Conservation (phyloP, 345 rosid genomes). For the Populus davidiana region DNA sequence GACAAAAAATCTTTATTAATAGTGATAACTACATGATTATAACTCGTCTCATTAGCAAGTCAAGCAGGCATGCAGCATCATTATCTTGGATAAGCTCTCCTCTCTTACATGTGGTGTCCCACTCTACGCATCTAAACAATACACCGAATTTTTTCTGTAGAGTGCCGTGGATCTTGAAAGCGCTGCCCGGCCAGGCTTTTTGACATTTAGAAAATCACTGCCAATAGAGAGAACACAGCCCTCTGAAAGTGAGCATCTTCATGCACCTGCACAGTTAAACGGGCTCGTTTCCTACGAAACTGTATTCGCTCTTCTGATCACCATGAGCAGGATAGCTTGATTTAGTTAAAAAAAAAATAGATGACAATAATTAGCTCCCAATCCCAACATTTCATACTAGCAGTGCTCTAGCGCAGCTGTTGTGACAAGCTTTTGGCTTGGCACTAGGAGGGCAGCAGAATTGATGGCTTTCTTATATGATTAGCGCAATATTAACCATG, state of each 20-base stretch:
- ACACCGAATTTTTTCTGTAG: too few relatives aligned
- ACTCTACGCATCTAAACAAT: background rate
- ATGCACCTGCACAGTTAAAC: background rate
- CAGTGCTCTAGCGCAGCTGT: background rate
- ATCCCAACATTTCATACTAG: background rate
- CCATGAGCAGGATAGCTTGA: background rate
- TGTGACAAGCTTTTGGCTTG: constrained; percentile 6
- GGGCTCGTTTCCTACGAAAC: background rate
- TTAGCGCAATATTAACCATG: background rate
- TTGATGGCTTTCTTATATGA: constrained; percentile 2
- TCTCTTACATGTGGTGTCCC: constrained; percentile 14
- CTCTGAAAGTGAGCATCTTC: background rate
- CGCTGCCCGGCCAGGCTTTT: background rate
- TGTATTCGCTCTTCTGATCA: background rate
- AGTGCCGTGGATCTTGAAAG: background rate
- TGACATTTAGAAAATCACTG: background rate
- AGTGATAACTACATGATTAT: constrained; percentile 10
- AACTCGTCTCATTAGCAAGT: constrained; percentile 14
- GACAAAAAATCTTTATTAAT: constrained; percentile 11
- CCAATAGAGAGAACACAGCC: background rate
- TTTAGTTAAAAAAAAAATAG: too few relatives aligned
- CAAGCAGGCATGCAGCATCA: constrained; percentile 14
- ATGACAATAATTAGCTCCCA: too few relatives aligned
- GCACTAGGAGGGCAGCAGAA: background rate
- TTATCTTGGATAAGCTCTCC: background rate